These are phyloP conservation scores for Colletotrichum sp. DNA, from an alignment of 2,329 filamentous ascomycete species.

Conservation along the genomic window DNA sequence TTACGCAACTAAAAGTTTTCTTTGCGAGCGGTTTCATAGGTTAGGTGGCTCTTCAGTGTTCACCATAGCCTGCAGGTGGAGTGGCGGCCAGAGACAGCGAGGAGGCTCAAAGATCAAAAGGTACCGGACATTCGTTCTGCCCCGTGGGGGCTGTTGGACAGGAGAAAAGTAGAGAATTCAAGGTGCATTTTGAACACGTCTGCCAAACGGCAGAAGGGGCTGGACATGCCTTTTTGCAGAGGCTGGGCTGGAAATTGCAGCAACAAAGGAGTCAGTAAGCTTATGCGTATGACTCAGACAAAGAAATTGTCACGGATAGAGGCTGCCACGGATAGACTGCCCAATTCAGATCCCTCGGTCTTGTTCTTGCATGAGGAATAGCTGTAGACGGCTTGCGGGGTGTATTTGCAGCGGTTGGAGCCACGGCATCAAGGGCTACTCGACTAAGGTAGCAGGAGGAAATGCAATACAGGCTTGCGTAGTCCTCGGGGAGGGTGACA, in stretches of 20 bases:
- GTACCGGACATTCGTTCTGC: neutral
- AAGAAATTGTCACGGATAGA: conserved; percentile 1
- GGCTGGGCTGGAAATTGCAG: neutral
- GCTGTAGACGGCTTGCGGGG: neutral
- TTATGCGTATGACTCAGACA: conserved; percentile 8
- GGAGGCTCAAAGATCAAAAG: neutral
- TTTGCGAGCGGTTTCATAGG: neutral
- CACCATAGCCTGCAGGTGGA: neutral
- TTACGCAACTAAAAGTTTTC: conserved; percentile 13
- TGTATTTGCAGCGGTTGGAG: neutral
- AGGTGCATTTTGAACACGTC: neutral
- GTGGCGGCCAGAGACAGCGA: neutral
- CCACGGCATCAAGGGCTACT: neutral
- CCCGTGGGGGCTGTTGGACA: neutral
- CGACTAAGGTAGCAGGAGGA: neutral
- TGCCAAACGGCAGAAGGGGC: neutral
- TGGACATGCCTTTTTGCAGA: neutral
- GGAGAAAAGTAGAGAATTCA: neutral
- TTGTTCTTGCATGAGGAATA: neutral
- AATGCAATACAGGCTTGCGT: neutral
- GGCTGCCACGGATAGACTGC: neutral
- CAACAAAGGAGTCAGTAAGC: neutral
- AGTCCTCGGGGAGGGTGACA: neutral
- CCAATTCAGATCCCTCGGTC: neutral
- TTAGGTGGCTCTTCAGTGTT: neutral